phyloP scores from a whole-genome alignment of 257 asterid genomes.

The Primulina eburnea region DNA sequence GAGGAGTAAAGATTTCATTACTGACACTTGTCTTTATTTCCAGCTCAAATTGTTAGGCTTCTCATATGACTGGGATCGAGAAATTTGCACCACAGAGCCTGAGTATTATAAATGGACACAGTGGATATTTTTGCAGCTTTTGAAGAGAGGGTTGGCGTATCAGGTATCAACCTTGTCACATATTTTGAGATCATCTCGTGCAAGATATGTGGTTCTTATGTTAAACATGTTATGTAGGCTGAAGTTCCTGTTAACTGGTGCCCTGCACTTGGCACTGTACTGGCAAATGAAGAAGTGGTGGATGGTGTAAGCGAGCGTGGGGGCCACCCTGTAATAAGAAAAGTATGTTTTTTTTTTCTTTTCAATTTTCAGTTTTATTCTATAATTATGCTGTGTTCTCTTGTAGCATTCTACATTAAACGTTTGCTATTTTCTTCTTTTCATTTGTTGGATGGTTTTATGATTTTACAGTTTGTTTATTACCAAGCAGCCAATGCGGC shows the following conservation, averaged over 20 bases:
- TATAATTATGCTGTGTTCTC: slow-evolving; percentile 1
- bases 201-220: slow-evolving; percentile 18
- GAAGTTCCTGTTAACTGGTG: slow-evolving; percentile 99
- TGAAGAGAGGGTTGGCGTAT: slow-evolving; percentile 91
- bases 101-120: slow-evolving; percentile 97
- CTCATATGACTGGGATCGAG: slow-evolving; percentile 98
- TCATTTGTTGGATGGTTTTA: slow-evolving; percentile 64
- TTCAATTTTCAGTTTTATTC: neutral
- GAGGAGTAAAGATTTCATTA: neutral
- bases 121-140: slow-evolving; percentile 97
- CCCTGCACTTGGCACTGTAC: slow-evolving; percentile 98
- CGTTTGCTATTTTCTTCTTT: slow-evolving; percentile 38
- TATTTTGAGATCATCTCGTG: slow-evolving; percentile 12
- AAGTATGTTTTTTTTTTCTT: slow-evolving; percentile 42
- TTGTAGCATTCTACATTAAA: slow-evolving; percentile 1
- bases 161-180: slow-evolving; percentile 48
- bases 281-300: slow-evolving; percentile 96
- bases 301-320: slow-evolving; percentile 99
- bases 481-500: slow-evolving; percentile 99
- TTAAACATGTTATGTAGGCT: slow-evolving; percentile 49
- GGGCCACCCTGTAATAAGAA: slow-evolving; percentile 94
- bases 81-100: slow-evolving; percentile 93
- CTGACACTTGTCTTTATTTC: slow-evolving; percentile 37
- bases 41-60: slow-evolving; percentile 94
- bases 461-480: slow-evolving; percentile 97